phyloP scores from a whole-genome alignment of 208 protist species.

The Trypanosoma boissoni region DNA sequence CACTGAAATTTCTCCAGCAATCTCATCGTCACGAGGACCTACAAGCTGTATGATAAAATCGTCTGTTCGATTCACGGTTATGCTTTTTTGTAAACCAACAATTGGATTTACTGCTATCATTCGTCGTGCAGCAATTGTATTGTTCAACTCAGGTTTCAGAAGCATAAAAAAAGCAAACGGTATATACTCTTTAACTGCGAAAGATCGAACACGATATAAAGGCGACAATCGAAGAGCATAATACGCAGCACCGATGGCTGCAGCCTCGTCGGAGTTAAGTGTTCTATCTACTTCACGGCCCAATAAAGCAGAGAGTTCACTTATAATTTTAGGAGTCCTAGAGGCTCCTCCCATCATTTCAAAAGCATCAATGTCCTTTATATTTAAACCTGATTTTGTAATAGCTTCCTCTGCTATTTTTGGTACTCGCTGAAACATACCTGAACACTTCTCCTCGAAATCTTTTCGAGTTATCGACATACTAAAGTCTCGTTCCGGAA shows the following conservation, averaged over 20 bases:
- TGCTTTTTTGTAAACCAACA: slow-evolving; percentile 46
- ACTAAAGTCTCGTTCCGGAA: slow-evolving; percentile 77
- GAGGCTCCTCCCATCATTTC: slow-evolving; percentile 89
- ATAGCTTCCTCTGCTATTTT: slow-evolving; percentile 54
- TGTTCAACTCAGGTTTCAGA: slow-evolving; percentile 31
- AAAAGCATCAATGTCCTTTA: slow-evolving; percentile 60
- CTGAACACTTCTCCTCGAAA: slow-evolving; percentile 84
- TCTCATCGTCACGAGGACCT: slow-evolving; percentile 13
- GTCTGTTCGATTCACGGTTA: slow-evolving; percentile 72
- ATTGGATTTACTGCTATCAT: slow-evolving; percentile 31
- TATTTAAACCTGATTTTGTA: slow-evolving; percentile 31
- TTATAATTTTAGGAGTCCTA: slow-evolving; percentile 83
- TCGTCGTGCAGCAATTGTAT: slow-evolving; percentile 24
- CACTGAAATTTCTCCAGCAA: slow-evolving; percentile 45
- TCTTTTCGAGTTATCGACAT: slow-evolving; percentile 64
- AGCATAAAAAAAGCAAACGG: slow-evolving; percentile 54
- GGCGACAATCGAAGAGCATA: slow-evolving; percentile 79
- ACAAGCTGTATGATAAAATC: slow-evolving; percentile 73
- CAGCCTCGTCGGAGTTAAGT: slow-evolving; percentile 90
- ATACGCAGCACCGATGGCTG: slow-evolving; percentile 83
- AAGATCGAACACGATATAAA: slow-evolving; percentile 72
- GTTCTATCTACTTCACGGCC: slow-evolving; percentile 75
- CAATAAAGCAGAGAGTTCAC: slow-evolving; percentile 50
- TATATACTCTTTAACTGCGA: slow-evolving; percentile 57
- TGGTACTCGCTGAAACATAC: slow-evolving; percentile 66